Evolutionary conservation across 78 protist genomes (phyloP), one percentile per base, ranked within the genome.

Genomic region (Cavenderia fasciculata): DNA sequence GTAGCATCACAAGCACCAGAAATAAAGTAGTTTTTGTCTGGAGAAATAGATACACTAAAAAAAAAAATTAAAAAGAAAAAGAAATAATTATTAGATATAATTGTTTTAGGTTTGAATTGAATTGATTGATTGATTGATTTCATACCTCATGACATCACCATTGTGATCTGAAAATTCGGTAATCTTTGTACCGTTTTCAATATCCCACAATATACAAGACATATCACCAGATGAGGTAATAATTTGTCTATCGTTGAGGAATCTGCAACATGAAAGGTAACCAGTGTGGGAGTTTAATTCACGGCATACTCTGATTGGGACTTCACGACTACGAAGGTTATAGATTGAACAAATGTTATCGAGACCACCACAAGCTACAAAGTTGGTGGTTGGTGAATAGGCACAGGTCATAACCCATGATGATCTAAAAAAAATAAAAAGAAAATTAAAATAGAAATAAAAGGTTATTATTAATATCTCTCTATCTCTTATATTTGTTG

Each of bases 321-420:
- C 92, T 70, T 91, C 97, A 46, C 85, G 41, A 25, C 94, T 38
- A 59, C 91, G 63, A n/a, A 97, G 92, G 44, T 54, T 70, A 86
- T 93, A 97, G 78, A 97, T 88, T 1, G 98, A 91, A 90, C 99
- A 97, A 31, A 89, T 72, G 94, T 97, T 98, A 93, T 98, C 99
- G 29, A 98, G 93, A 49, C 99, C 99, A 40, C 99, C 99, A 73
- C 97, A 94, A 14, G 99, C 99, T 2, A 98, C 98, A 63, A 79
- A 74, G 51, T 57, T 66, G 19, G 97, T 96, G 4, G 87, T 65
- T 38, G 98, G 99, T 25, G 99, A 75, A 29, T 97, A 98, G 14
- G 98, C 99, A 65, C 99, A 98, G 1, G 98, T 95, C 99, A 97
- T 98, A 31, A 98, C 99, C 99, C 99, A 98, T 43, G 95, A 76